These are phyloP conservation scores for Poronia punctata DNA, from an alignment of 495 filamentous ascomycete genomes.

Conservation along the genomic window DNA sequence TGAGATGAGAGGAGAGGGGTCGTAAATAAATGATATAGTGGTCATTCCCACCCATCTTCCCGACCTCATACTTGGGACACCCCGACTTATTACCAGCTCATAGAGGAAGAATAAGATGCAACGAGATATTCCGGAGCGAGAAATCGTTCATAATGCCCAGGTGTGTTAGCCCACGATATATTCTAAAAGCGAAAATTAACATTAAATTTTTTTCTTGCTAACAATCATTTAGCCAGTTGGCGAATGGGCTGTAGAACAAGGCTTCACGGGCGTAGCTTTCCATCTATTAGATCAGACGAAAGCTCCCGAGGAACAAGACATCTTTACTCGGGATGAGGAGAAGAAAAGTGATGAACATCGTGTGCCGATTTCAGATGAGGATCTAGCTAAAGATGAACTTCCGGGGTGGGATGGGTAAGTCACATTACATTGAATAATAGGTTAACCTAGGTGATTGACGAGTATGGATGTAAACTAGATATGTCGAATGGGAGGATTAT, in stretches of 20 bases:
- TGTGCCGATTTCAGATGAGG: constrained; percentile 9
- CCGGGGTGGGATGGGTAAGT: constrained; percentile 25
- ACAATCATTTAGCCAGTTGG: constrained; percentile 31
- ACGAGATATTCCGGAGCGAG: constrained; percentile 14
- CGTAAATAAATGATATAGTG: neutral
- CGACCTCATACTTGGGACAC: neutral
- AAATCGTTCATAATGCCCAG: constrained; percentile 11
- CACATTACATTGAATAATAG: neutral
- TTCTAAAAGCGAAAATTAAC: constrained; percentile 8
- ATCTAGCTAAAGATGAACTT: constrained; percentile 10
- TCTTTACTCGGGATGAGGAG: constrained; percentile 17
- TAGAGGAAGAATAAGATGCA: constrained; percentile 9
- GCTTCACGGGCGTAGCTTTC: constrained; percentile 36
- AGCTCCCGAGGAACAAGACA: constrained; percentile 18
- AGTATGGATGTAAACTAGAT: constrained; percentile 22
- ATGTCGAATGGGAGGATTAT: constrained; percentile 65
- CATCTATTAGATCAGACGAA: constrained; percentile 43
- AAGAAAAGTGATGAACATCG: neutral
- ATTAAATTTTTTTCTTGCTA: constrained; percentile 1
- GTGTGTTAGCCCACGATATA: constrained; percentile 2
- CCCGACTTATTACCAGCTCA: neutral
- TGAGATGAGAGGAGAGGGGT: constrained; percentile 2
- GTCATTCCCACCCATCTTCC: too few relatives aligned
- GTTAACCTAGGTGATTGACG: too few relatives aligned
- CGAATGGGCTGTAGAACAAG: constrained; percentile 51